Conservation (phyloP, 2,329 filamentous ascomycete species). For the Juglanconis sp. region DNA sequence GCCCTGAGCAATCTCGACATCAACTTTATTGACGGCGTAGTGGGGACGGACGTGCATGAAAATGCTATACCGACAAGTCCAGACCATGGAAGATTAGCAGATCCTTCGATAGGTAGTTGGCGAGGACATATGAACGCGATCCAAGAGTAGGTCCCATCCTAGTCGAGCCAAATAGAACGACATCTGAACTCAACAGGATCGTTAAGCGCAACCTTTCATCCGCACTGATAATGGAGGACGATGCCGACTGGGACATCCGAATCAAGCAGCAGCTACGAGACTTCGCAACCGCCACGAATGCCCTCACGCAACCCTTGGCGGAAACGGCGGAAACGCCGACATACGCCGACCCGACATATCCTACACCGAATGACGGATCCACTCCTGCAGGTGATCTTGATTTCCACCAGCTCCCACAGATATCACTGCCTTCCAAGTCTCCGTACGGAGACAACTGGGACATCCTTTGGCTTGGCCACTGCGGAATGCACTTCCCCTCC, state of each 20-base stretch:
- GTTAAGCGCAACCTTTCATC: constrained; percentile 34
- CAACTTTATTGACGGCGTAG: constrained; percentile 44
- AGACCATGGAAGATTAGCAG: constrained; percentile 28
- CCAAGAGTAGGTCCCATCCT: constrained; percentile 21
- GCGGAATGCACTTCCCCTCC: constrained; percentile 34
- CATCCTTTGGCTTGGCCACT: constrained; percentile 50
- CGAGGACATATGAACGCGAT: constrained; percentile 38
- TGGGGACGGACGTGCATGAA: constrained; percentile 34
- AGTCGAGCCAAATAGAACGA: constrained; percentile 16
- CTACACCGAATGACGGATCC: constrained; percentile 10
- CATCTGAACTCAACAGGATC: constrained; percentile 25
- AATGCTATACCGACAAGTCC: constrained; percentile 33
- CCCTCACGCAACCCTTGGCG: constrained; percentile 21
- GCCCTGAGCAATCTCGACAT: constrained; percentile 42
- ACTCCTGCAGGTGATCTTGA: constrained; percentile 6
- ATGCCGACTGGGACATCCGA: constrained; percentile 44
- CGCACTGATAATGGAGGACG: constrained; percentile 44
- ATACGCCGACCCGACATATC: constrained; percentile 28
- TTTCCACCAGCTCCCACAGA: constrained; percentile 17
- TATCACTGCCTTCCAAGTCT: constrained; percentile 23
- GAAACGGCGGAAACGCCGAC: constrained; percentile 1
- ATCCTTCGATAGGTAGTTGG: constrained; percentile 34
- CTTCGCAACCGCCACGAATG: constrained; percentile 23
- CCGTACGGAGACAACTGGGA: constrained; percentile 52
- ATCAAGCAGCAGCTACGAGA: constrained; percentile 36